Evolutionary conservation across 768 basidiomycete species (phyloP), one percentile per base, ranked within the genome.

Genomic region (Suillus weaverae): DNA sequence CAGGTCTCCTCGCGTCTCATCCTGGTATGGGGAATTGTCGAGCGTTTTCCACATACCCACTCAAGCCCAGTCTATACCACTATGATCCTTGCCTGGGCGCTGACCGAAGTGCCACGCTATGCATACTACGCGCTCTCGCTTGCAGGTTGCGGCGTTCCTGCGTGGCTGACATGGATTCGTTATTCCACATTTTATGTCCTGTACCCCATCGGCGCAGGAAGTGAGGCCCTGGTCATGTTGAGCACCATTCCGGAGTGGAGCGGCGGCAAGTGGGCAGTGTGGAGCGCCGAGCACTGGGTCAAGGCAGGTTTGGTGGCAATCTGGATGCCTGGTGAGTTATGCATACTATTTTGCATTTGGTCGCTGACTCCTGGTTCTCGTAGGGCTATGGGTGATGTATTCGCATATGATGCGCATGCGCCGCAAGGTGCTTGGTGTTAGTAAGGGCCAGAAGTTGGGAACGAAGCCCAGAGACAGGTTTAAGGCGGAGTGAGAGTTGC

Each of bases 101-200:
- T 89, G 60, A 93, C 95, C 18, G 97, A 99, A 78, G 86, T 96
- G 55, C 87, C 96, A 63, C 92, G 97, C 36, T 99, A 99, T 78
- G 74, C 86, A 10, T 97, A 90, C 82, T 99, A 99, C 76, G 89
- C 90, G 2, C 79, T 82, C 70, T 81, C 80, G 50, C 83, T 97
- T 5, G 66, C 92, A 48, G 85, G 86, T 6, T 76, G 83, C 26
- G 66, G 64, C 3, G 38, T 76, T 18, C 85, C 92, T 14, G 69
- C 84, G 6, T 89, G 83, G 80, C 84, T 93, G 50, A 78, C 88
- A 32, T 91, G 84, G 80, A 75, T 90, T 50, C 94, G 97, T 62
- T 99, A 99, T 83, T 92, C 95, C 22, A 86, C 94, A 9, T 99
- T 99, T 78, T 97, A 91, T 77, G 66, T 95, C 55, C 85, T 98